Conservation (phyloP, 2,329 filamentous ascomycete species). For the Magnaporthiopsis poae region DNA sequence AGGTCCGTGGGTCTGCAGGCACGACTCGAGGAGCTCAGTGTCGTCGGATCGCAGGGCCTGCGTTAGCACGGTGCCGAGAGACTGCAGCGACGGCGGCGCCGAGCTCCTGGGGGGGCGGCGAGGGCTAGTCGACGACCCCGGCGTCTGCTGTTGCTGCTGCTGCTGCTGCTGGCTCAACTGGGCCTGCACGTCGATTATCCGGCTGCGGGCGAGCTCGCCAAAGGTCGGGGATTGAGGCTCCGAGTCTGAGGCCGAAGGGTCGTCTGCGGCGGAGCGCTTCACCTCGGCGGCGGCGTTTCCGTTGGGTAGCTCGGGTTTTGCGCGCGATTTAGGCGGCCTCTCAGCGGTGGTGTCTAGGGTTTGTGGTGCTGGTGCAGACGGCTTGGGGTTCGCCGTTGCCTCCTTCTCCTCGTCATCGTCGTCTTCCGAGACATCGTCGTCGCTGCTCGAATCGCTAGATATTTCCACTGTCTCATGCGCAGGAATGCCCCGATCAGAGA, state of each 20-base stretch:
- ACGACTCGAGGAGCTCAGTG: slow-evolving; percentile 78
- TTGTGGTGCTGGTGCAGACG: slow-evolving; percentile 8
- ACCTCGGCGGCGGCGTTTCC: slow-evolving; percentile 19
- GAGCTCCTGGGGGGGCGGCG: slow-evolving; percentile 31
- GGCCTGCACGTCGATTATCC: slow-evolving; percentile 7
- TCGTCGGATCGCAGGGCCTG: slow-evolving; percentile 92
- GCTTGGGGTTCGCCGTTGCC: slow-evolving; percentile 6
- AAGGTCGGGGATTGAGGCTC: slow-evolving; percentile 59
- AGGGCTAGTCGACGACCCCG: slow-evolving; percentile 18
- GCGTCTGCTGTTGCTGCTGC: slow-evolving; percentile 16
- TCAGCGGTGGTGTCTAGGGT: not conserved
- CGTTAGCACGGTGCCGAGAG: slow-evolving; percentile 81
- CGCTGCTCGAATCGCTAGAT: slow-evolving; percentile 43
- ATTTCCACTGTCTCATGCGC: slow-evolving; percentile 41
- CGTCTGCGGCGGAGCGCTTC: slow-evolving; percentile 21
- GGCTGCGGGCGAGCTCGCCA: slow-evolving; percentile 64
- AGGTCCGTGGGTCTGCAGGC: slow-evolving; percentile 69
- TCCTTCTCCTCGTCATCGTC: slow-evolving; percentile 18
- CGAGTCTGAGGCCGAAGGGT: slow-evolving; percentile 28
- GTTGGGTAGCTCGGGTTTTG: not conserved
- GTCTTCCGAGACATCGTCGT: slow-evolving; percentile 34
- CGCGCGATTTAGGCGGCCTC: not conserved
- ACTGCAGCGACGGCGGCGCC: slow-evolving; percentile 61
- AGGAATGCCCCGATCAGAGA: slow-evolving; percentile 14
- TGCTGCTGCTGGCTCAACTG: slow-evolving; percentile 15